Percentiles rank a stretch among this genome's conserved stretches.
These are phyloP conservation scores for Detonula confervacea DNA, from an alignment of 352 stramenopile species.

Conservation along the genomic window DNA sequence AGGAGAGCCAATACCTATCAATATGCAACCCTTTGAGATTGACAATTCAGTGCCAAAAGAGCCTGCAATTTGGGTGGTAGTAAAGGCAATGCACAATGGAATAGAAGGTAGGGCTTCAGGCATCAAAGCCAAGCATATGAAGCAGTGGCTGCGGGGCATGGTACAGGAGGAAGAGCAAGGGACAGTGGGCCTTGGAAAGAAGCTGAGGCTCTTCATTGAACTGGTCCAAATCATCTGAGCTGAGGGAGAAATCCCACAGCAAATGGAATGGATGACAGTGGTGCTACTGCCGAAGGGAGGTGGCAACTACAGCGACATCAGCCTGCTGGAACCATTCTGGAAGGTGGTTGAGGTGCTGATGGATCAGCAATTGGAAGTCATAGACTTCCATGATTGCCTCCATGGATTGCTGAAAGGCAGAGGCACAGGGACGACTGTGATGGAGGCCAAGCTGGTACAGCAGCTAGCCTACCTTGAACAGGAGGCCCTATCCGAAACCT, in stretches of 20 bases:
- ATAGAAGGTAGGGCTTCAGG: background rate
- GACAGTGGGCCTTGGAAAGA: background rate
- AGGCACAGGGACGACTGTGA: background rate
- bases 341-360: slow-evolving; percentile 1
- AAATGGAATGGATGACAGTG: slow-evolving; percentile 15
- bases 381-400: slow-evolving; percentile 27
- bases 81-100: background rate
- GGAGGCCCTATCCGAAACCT: background rate
- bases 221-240: slow-evolving; percentile 16
- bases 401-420: background rate
- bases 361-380: slow-evolving; percentile 1
- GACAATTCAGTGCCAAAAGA: background rate
- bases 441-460: background rate
- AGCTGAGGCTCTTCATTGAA: slow-evolving; percentile 7
- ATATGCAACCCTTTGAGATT: background rate
- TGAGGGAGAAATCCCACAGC: slow-evolving; percentile 18
- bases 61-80: background rate
- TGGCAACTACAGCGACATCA: slow-evolving; percentile 27
- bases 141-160: background rate
- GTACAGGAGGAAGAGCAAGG: slow-evolving; percentile 6
- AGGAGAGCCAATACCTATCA: slow-evolving; percentile 3
- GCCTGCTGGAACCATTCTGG: slow-evolving; percentile 5
- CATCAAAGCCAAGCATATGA: slow-evolving; percentile 13
- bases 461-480: background rate
- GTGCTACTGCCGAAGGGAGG: slow-evolving; percentile 33